phyloP scores from a whole-genome alignment of 2,329 filamentous ascomycete genomes.

The Cladophialophora bantiana region DNA sequence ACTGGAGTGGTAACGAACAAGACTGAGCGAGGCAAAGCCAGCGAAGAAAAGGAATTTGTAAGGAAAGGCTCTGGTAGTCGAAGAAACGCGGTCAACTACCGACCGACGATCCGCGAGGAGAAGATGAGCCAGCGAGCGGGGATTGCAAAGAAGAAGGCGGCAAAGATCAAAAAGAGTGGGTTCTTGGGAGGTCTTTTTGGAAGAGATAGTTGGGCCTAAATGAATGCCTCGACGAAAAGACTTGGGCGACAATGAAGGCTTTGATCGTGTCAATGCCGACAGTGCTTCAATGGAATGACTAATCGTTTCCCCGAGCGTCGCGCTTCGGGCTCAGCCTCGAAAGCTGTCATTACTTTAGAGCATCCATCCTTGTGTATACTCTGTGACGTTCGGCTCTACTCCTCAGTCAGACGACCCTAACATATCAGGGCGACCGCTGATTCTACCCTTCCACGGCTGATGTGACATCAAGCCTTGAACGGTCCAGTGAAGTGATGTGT shows the following conservation, averaged over 20 bases:
- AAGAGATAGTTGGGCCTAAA: constrained; percentile 36
- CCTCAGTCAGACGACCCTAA: no score
- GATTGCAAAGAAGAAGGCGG: constrained; percentile 36
- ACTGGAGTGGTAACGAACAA: constrained; percentile 40
- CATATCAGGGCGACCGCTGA: no score
- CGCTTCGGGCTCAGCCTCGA: not conserved
- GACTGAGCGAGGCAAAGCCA: constrained; percentile 38
- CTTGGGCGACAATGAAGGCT: not conserved
- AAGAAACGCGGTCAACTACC: constrained; percentile 40
- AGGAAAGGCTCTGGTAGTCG: constrained; percentile 38
- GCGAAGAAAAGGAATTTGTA: constrained; percentile 39
- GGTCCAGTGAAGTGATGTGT: no score
- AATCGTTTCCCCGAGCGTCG: not conserved
- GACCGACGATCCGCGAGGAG: constrained; percentile 37
- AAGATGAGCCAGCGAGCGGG: constrained; percentile 40
- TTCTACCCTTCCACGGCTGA: no score
- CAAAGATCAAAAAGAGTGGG: constrained; percentile 31
- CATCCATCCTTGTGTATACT: no score
- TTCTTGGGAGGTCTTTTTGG: constrained; percentile 39
- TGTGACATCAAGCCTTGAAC: no score
- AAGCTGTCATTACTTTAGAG: not conserved
- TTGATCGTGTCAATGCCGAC: not conserved
- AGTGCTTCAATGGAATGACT: not conserved
- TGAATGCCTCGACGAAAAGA: not conserved
- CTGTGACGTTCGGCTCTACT: no score